Evolutionary conservation across 2,329 filamentous ascomycete genomes (phyloP), one percentile per base, ranked within the genome.

Genomic region (Colletotrichum lini): DNA sequence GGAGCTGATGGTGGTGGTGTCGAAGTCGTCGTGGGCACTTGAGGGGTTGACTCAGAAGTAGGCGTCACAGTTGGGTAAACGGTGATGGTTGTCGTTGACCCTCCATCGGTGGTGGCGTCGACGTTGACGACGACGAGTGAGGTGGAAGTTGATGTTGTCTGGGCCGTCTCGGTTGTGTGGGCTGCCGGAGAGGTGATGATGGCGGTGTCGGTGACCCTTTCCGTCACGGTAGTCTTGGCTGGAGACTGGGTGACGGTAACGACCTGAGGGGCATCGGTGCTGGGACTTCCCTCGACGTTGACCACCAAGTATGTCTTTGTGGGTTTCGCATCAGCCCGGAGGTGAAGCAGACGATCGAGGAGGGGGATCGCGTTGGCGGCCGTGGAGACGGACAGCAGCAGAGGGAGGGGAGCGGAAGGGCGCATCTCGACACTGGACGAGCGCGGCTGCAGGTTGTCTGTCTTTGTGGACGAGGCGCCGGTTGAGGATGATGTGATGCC

Each of bases 301-400:
- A 84, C 80, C 40, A 84, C 80, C 3, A 80, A 82, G 59, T 84
- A 84, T 26, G 42, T 58, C 65, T 67, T 70, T 38, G 52, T 66
- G 26, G 69, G 64, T 50, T 53, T 72, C 54, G 49, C 47, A 18
- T 42, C 71, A 63, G 30, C 30, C 30, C 56, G 72, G 9, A 45
- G 59, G 35, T 61, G 54, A 8, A 71, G 53, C 58, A 66, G 50
- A 35, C 38, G 56, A 67, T 74, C 73, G 47, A 77, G 62, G 18
- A 82, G 73, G 6, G 81, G 80, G 56, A 80, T 67, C 4, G 77
- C 77, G 13, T 72, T 68, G 47, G 74, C 77, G 44, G 73, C 56
- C n/a, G 75, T 69, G 23, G 77, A 72, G 30, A 79, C 56, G 12
- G 75, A 67, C 30, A 78, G 74, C 56, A 80, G 62, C 57, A 80